Evolutionary conservation across 2,329 filamentous ascomycete species (phyloP), one percentile per base, ranked within the genome.

Genomic region (Ophiobolus disseminans): DNA sequence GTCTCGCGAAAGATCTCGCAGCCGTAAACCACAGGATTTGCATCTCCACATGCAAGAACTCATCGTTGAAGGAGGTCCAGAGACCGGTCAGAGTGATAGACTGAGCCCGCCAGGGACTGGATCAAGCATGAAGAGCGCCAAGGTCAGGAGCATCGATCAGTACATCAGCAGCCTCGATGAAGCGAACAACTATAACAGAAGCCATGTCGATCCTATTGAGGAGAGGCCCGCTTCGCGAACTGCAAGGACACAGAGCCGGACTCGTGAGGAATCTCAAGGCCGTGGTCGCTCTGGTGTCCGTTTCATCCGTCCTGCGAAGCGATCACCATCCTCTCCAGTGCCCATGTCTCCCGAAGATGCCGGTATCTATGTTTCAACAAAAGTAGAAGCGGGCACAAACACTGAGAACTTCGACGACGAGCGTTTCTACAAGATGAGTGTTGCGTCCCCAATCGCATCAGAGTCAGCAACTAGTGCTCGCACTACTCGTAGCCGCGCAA

Each of bases 331-430:
- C 2, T 97, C 93, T 0, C 93, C 93, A 0, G 82, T 96, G 2
- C 91, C 92, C 3, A 97, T 97, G 92, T 96, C 92, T 3, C 91
- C 91, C 0, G 90, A 96, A 62, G 91, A 97, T 63, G 74, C 77
- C 14, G 75, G 73, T 3, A 65, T 77, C 10, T 69, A 69, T 70
- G 90, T 50, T 65, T 74, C 40, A 21, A 66, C 69, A 35, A 78
- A 77, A 51, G 74, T 75, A 38, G 73, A 70, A 40, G 61, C 62
- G n/a, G 57, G 53, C 11, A 66, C 70, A 4, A 77, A 74, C 50
- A 70, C 75, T 6, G 80, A 80, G 9, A 75, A 70, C 17, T 76
- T 76, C 23, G 75, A 80, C 17, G 77, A 80, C 21, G 77, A 80
- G 55, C 64, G 71, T 25, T 78, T 78, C 53, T 79, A 80, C 59